Conservation (phyloP, 768 basidiomycete genomes). For the Boletus subcaerulescens region DNA sequence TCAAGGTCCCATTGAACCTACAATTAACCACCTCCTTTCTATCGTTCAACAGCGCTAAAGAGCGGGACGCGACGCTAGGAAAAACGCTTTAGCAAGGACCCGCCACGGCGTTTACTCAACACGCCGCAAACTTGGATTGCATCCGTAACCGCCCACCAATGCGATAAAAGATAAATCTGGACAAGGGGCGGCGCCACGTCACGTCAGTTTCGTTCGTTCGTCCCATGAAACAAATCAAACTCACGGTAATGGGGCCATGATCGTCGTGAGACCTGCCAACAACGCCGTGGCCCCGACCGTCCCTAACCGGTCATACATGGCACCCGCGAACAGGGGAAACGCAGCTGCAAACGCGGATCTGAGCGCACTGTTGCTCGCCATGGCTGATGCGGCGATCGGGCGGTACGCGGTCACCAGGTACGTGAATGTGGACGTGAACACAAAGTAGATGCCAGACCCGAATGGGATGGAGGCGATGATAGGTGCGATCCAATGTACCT, state of each 20-base stretch:
- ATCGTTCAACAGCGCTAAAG: too few relatives aligned
- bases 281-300: slow-evolving; percentile 71
- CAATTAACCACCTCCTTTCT: too few relatives aligned
- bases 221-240: slow-evolving; percentile 17
- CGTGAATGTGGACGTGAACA: slow-evolving; percentile 68
- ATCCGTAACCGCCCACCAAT: slow-evolving; percentile 45
- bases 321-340: slow-evolving; percentile 51
- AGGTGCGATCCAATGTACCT: slow-evolving; percentile 47
- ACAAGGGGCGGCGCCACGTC: not conserved
- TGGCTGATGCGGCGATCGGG: slow-evolving; percentile 55
- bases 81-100: not conserved
- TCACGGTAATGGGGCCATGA: slow-evolving; percentile 63
- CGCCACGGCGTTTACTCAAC: slow-evolving; percentile 1
- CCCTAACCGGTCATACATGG: slow-evolving; percentile 53
- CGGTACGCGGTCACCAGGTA: slow-evolving; percentile 52
- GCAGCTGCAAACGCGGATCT: slow-evolving; percentile 46
- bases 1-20: too few relatives aligned
- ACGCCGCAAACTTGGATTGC: slow-evolving; percentile 41
- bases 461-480: slow-evolving; percentile 46
- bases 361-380: slow-evolving; percentile 61
- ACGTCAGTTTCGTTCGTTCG: too few relatives aligned
- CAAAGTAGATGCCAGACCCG: slow-evolving; percentile 56
- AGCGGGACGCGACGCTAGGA: too few relatives aligned
- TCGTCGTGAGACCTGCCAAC: slow-evolving; percentile 59
- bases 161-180: slow-evolving; percentile 46